A percentile compares a stretch with the other conserved stretches of the same genome.
phyloP scores from a whole-genome alignment of 768 basidiomycete species.

The Termitomyces sp. region DNA sequence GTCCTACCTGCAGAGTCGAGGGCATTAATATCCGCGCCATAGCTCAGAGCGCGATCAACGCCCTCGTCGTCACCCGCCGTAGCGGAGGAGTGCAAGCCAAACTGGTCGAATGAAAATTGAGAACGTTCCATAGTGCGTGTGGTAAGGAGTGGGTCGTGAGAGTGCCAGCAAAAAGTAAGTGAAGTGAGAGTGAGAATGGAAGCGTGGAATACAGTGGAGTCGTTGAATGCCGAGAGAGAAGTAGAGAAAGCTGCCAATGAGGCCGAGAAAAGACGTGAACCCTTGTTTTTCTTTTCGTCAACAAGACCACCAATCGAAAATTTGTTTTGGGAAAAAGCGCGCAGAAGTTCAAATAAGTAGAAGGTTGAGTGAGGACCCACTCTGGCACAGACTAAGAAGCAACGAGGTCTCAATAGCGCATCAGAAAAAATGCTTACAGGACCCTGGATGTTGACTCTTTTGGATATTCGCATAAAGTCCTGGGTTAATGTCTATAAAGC shows the following conservation, averaged over 20 bases:
- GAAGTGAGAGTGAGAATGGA: slow-evolving; percentile 5
- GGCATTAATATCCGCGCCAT: slow-evolving; percentile 66
- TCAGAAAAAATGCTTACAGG: slow-evolving; percentile 16
- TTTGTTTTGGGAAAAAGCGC: slow-evolving; percentile 8
- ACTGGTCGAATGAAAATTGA: slow-evolving; percentile 28
- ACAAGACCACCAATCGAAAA: background rate
- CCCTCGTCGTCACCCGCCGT: slow-evolving; percentile 49
- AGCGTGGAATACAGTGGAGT: slow-evolving; percentile 8
- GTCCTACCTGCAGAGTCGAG: slow-evolving; percentile 56
- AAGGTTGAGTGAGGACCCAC: slow-evolving; percentile 8
- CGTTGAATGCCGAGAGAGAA: slow-evolving; percentile 2
- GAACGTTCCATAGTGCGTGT: slow-evolving; percentile 16
- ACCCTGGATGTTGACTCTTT: slow-evolving; percentile 17
- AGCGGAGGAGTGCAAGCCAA: slow-evolving; percentile 48
- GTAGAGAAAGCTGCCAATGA: slow-evolving; percentile 6
- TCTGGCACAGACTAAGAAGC: slow-evolving; percentile 6
- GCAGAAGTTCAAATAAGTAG: slow-evolving; percentile 13
- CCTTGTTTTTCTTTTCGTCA: slow-evolving; percentile 2
- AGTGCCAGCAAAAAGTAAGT: slow-evolving; percentile 5
- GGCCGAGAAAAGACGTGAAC: slow-evolving; percentile 6
- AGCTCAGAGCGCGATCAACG: slow-evolving; percentile 44
- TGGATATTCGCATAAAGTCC: slow-evolving; percentile 14
- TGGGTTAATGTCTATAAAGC: slow-evolving; percentile 12
- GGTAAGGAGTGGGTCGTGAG: slow-evolving; percentile 7
- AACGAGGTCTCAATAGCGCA: slow-evolving; percentile 13